Evolutionary conservation across 1,284 basidiomycete species (phyloP).

Genomic region (Puccinia polysora): DNA sequence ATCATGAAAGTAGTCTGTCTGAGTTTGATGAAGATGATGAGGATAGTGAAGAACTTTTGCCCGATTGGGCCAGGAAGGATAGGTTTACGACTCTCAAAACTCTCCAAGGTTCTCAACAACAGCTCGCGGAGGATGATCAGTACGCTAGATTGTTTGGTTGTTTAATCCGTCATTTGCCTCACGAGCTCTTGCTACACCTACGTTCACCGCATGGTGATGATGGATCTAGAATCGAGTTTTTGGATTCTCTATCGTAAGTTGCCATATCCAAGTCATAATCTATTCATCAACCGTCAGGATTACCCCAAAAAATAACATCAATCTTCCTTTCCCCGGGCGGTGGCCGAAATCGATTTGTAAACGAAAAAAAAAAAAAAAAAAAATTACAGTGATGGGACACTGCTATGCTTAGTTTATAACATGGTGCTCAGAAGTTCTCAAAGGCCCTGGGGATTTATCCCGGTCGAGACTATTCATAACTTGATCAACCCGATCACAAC

Average conservation of each 20-base stretch:
- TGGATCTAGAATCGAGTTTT: constrained; percentile 33
- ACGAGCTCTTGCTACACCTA: constrained; percentile 54
- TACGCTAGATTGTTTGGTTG: constrained; percentile 60
- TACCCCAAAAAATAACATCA: too few species aligned
- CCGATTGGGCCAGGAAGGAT: constrained; percentile 66
- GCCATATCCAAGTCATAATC: too few species aligned
- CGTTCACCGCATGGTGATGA: constrained; percentile 48
- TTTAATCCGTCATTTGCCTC: constrained; percentile 57
- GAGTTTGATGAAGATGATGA: constrained; percentile 51
- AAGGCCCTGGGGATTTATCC: constrained; percentile 82
- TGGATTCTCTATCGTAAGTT: constrained; percentile 48
- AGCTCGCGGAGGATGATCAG: not conserved
- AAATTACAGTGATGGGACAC: constrained; percentile 60
- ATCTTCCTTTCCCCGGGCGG: not conserved
- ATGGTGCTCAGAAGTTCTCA: constrained; percentile 68
- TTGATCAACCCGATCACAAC: too few species aligned
- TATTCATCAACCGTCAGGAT: not conserved
- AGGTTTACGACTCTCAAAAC: constrained; percentile 54
- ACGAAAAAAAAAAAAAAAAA: not conserved
- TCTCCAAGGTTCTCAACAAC: not conserved
- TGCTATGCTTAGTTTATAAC: constrained; percentile 76
- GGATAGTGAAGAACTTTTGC: constrained; percentile 61
- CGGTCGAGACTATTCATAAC: constrained; percentile 69
- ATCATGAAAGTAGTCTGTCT: constrained; percentile 13
- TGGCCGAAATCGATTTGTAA: not conserved